Conservation (phyloP, 768 basidiomycete species). For the Agrocybe pediades region DNA sequence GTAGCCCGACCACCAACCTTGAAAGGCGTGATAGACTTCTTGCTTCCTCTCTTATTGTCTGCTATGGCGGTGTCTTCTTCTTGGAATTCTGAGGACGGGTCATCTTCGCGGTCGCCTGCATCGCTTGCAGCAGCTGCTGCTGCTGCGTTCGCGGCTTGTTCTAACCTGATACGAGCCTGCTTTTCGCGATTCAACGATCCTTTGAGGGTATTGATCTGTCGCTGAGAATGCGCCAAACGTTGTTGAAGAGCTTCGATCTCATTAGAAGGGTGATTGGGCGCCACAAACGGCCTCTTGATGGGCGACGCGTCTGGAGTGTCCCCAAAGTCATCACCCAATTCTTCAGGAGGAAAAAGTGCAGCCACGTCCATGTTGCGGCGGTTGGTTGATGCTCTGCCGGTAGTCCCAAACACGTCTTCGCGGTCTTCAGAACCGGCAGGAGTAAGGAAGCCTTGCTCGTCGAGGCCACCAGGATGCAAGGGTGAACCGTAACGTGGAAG, state of each 20-base stretch:
- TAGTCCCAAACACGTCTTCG: conserved; percentile 69
- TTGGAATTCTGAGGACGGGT: conserved; percentile 37
- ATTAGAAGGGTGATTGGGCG: conserved; percentile 73
- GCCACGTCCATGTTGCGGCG: conserved; percentile 53
- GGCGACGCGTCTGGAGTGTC: conserved; percentile 68
- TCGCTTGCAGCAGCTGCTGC: conserved; percentile 44
- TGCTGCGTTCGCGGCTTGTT: conserved; percentile 31
- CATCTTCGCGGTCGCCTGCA: conserved; percentile 45
- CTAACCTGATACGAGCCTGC: conserved; percentile 60
- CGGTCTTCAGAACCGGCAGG: conserved; percentile 55
- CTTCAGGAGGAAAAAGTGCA: conserved; percentile 41
- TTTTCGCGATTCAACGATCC: conserved; percentile 82
- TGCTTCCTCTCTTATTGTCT: conserved; percentile 32
- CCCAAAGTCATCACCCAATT: conserved; percentile 43
- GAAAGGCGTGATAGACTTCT: conserved; percentile 54
- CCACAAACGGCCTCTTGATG: conserved; percentile 55
- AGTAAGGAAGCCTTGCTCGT: conserved; percentile 50
- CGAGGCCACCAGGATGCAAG: conserved; percentile 62
- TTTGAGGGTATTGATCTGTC: conserved; percentile 83
- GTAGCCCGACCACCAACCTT: conserved; percentile 47
- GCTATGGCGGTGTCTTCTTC: conserved; percentile 49
- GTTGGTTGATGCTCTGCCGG: conserved; percentile 63
- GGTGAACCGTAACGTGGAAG: conserved; percentile 73
- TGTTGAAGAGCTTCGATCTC: conserved; percentile 84
- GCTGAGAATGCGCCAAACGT: conserved; percentile 81